phyloP scores from a whole-genome alignment of 164 flowering plant species.

The Akebia trifoliata region DNA sequence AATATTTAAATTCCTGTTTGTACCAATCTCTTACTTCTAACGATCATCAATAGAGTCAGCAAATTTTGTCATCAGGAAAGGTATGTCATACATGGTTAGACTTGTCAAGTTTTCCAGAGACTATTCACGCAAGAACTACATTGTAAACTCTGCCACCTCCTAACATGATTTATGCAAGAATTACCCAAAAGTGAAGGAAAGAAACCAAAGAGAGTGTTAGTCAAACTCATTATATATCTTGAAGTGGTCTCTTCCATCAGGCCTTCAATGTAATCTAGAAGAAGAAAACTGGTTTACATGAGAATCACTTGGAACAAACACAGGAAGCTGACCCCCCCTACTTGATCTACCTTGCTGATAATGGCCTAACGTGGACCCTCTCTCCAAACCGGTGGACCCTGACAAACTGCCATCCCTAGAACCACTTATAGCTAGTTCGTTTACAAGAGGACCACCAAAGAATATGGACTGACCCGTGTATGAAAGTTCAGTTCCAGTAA shows the following conservation, averaged over 20 bases:
- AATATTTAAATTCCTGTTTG: no score
- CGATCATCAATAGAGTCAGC: no score
- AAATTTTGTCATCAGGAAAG: no score
- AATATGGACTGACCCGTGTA: slow-evolving; percentile 88
- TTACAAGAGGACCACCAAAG: slow-evolving; percentile 80
- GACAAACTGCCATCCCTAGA: slow-evolving; percentile 22
- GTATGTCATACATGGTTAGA: no score
- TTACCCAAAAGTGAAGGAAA: neutral
- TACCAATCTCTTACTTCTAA: no score
- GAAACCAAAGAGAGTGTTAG: neutral
- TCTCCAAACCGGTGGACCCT: slow-evolving; percentile 21
- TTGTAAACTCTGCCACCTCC: no score
- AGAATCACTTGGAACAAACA: slow-evolving; percentile 73
- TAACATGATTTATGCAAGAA: neutral
- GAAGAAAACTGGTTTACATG: slow-evolving; percentile 31
- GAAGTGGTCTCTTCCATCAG: neutral
- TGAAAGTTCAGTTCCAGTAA: slow-evolving; percentile 49
- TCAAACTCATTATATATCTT: slow-evolving; percentile 12
- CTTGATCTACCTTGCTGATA: slow-evolving; percentile 57
- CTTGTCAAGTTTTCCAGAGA: no score
- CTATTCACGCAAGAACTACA: no score
- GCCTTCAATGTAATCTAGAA: slow-evolving; percentile 35
- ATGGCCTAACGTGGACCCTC: slow-evolving; percentile 33
- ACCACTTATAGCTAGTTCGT: slow-evolving; percentile 35
- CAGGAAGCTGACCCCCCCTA: slow-evolving; percentile 84